Evolutionary conservation across 352 stramenopile genomes (phyloP).

Genomic region (Globisporangium polare): DNA sequence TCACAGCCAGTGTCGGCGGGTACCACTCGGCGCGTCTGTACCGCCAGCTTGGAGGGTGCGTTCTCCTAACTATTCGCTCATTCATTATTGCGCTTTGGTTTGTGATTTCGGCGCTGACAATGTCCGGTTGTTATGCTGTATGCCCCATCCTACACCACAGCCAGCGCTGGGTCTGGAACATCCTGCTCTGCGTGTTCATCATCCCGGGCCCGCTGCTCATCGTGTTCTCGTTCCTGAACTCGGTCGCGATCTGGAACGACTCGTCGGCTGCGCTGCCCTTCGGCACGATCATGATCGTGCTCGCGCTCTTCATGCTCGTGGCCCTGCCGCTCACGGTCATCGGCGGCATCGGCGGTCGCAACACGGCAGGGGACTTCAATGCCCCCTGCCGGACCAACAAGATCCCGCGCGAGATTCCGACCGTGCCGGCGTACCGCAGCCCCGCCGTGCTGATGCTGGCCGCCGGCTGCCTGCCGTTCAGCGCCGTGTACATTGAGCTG

Average conservation of each 20-base stretch:
- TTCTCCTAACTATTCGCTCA: neutral
- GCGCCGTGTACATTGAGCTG: constrained; percentile 98
- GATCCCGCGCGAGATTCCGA: constrained; percentile 92
- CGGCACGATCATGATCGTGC: constrained; percentile 94
- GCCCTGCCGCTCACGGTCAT: constrained; percentile 93
- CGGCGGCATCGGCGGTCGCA: constrained; percentile 93
- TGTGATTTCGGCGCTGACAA: neutral
- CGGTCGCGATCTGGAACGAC: constrained; percentile 92
- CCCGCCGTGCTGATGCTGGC: constrained; percentile 87
- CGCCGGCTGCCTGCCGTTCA: constrained; percentile 96
- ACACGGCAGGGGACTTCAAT: constrained; percentile 89
- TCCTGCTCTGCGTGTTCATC: constrained; percentile 87
- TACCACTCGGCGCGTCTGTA: constrained; percentile 93
- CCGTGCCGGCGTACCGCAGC: constrained; percentile 86
- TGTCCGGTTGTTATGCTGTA: neutral
- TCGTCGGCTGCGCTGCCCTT: constrained; percentile 95
- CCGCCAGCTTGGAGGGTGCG: constrained; percentile 88
- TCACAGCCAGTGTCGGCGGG: constrained; percentile 92
- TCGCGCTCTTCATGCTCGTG: constrained; percentile 91
- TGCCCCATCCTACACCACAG: neutral
- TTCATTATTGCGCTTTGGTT: neutral
- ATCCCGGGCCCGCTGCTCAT: constrained; percentile 90
- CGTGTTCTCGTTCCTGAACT: constrained; percentile 96
- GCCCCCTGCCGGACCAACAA: constrained; percentile 96
- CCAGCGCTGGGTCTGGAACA: constrained; percentile 95